These are phyloP conservation scores for Candida sithepensis DNA, from an alignment of 805 yeast genomes.

Conservation along the genomic window DNA sequence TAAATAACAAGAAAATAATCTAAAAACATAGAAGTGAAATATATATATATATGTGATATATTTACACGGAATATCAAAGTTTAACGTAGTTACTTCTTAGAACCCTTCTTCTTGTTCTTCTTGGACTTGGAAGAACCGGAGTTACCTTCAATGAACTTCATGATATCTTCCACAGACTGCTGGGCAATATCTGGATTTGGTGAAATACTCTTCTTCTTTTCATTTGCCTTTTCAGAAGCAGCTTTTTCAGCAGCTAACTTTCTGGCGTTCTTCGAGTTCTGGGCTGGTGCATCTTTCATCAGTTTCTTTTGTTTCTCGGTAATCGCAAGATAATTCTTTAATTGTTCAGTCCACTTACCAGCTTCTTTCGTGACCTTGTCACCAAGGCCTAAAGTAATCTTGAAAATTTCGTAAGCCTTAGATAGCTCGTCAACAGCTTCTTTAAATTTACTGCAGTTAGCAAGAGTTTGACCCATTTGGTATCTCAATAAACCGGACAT, in stretches of 20 bases:
- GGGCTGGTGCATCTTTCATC: slow-evolving; percentile 20
- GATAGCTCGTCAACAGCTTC: slow-evolving; percentile 55
- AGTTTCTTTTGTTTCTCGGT: slow-evolving; percentile 42
- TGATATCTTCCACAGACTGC: slow-evolving; percentile 68
- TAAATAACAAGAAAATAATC: neutral
- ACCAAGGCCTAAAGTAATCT: slow-evolving; percentile 58
- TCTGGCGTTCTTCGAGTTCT: slow-evolving; percentile 22
- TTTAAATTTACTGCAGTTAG: slow-evolving; percentile 47
- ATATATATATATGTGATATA: too few relatives aligned
- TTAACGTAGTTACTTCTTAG: slow-evolving; percentile 9
- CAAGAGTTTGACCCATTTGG: slow-evolving; percentile 63
- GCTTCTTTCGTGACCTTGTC: slow-evolving; percentile 67
- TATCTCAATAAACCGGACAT: slow-evolving; percentile 63
- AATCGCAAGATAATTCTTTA: slow-evolving; percentile 46
- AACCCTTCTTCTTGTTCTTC: slow-evolving; percentile 28
- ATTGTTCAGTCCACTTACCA: slow-evolving; percentile 56
- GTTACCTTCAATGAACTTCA: slow-evolving; percentile 68
- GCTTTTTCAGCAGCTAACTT: slow-evolving; percentile 3
- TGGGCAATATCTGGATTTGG: slow-evolving; percentile 55
- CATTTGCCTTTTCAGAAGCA: slow-evolving; percentile 19
- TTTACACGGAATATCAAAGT: too few relatives aligned
- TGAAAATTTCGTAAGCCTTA: slow-evolving; percentile 55
- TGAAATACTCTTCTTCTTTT: slow-evolving; percentile 29
- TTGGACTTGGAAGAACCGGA: slow-evolving; percentile 18
- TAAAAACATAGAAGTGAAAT: slow-evolving; percentile 1